These are phyloP conservation scores for Colletotrichum tabaci DNA, from an alignment of 2,329 filamentous ascomycete species.

Conservation along the genomic window DNA sequence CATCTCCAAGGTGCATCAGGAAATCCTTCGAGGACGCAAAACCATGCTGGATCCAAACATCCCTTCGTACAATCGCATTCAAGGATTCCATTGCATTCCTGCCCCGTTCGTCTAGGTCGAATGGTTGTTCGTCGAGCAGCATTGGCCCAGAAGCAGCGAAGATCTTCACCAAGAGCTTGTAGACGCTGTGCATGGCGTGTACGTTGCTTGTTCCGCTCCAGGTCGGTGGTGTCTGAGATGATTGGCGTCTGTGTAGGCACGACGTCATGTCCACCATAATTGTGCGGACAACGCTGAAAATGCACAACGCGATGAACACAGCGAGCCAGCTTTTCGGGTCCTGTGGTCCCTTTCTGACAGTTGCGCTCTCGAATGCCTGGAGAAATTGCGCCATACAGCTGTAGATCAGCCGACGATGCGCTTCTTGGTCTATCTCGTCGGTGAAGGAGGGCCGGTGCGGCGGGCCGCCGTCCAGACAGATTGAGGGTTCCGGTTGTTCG, in stretches of 20 bases:
- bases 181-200: conserved; percentile 62
- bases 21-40: conserved; percentile 66
- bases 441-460: conserved; percentile 44
- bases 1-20: conserved; percentile 63
- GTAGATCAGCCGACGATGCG: conserved; percentile 64
- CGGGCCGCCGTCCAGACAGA: conserved; percentile 52
- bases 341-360: conserved; percentile 55
- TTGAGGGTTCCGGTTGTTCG: conserved; percentile 63
- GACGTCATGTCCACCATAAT: conserved; percentile 64
- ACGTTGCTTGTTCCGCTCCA: conserved; percentile 27
- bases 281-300: conserved; percentile 70
- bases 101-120: conserved; percentile 62
- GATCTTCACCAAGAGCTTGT: conserved; percentile 66
- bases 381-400: conserved; percentile 67
- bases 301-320: conserved; percentile 68
- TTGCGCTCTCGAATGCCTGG: conserved; percentile 65
- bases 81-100: conserved; percentile 59
- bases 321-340: conserved; percentile 65
- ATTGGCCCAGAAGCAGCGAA: conserved; percentile 62
- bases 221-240: conserved; percentile 27
- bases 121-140: conserved; percentile 60
- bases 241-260: conserved; percentile 42
- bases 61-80: conserved; percentile 62
- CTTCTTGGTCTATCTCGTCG: conserved; percentile 63
- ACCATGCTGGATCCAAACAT: conserved; percentile 62